Evolutionary conservation across 2,329 filamentous ascomycete genomes (phyloP).

Genomic region (Byssoonygena ceratinophila): DNA sequence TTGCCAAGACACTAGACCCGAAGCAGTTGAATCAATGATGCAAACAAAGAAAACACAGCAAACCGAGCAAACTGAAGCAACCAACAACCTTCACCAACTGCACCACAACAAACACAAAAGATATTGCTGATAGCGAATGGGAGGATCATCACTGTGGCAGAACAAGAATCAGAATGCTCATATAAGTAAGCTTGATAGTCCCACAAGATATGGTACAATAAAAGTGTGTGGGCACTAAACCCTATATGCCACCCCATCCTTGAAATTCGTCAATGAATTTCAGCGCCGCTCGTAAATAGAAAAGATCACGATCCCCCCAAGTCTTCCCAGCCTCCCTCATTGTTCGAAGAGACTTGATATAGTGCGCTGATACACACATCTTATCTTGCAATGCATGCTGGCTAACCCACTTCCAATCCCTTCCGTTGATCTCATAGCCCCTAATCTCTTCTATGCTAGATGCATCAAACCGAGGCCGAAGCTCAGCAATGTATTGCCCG

Average conservation of each 20-base stretch:
- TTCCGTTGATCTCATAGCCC: constrained; percentile 49
- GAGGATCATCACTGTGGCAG: no score
- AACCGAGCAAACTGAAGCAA: no score
- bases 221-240: no score
- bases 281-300: constrained; percentile 42
- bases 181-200: no score
- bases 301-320: constrained; percentile 37
- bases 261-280: constrained; percentile 40
- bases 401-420: constrained; percentile 67
- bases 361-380: constrained; percentile 66
- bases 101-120: no score
- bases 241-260: constrained; percentile 1
- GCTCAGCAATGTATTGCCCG: constrained; percentile 63
- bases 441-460: constrained; percentile 47
- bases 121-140: no score
- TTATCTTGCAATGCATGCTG: constrained; percentile 51
- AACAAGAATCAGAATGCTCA: no score
- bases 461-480: constrained; percentile 57
- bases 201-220: no score
- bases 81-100: no score
- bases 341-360: constrained; percentile 69
- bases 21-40: neutral
- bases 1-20: no score
- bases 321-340: constrained; percentile 56
- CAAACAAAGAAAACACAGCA: neutral